Evolutionary conservation across 768 basidiomycete species (phyloP).

Genomic region (Leccinum broughii): DNA sequence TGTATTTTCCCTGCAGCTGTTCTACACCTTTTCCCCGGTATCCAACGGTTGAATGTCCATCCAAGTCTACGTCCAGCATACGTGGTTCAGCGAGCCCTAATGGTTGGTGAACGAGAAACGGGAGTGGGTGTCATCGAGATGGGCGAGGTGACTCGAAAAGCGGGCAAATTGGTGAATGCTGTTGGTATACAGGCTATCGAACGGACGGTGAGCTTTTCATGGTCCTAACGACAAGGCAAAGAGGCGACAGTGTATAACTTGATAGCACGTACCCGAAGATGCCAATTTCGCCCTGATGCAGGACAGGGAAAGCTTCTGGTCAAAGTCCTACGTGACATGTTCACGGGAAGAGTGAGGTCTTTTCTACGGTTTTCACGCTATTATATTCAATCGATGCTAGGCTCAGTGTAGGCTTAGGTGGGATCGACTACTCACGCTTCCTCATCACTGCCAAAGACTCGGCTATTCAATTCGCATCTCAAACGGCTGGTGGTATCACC

Average conservation of each 20-base stretch:
- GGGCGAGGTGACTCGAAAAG: conserved; percentile 50
- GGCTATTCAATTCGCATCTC: conserved; percentile 19
- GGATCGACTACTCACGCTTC: conserved; percentile 48
- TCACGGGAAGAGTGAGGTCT: conserved; percentile 49
- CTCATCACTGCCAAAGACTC: conserved; percentile 20
- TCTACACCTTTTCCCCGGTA: conserved; percentile 58
- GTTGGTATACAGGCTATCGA: conserved; percentile 67
- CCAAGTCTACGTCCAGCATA: conserved; percentile 84
- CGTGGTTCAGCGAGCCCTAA: conserved; percentile 80
- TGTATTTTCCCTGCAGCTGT: conserved; percentile 70
- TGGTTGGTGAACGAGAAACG: conserved; percentile 64
- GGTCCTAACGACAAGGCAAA: neutral
- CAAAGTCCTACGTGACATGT: conserved; percentile 63
- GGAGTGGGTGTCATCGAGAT: conserved; percentile 84
- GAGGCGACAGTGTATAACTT: neutral
- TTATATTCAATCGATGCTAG: conserved; percentile 34
- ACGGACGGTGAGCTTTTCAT: conserved; percentile 47
- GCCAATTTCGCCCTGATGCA: conserved; percentile 58
- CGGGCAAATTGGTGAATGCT: conserved; percentile 66
- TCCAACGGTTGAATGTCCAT: conserved; percentile 79
- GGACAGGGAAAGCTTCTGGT: conserved; percentile 68
- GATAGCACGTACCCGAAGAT: conserved; percentile 52
- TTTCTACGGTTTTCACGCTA: neutral
- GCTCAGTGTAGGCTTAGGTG: conserved; percentile 51
- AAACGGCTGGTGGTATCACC: conserved; percentile 19